Evolutionary conservation across 805 yeast genomes (phyloP).

Genomic region (Ascoidea tarda): DNA sequence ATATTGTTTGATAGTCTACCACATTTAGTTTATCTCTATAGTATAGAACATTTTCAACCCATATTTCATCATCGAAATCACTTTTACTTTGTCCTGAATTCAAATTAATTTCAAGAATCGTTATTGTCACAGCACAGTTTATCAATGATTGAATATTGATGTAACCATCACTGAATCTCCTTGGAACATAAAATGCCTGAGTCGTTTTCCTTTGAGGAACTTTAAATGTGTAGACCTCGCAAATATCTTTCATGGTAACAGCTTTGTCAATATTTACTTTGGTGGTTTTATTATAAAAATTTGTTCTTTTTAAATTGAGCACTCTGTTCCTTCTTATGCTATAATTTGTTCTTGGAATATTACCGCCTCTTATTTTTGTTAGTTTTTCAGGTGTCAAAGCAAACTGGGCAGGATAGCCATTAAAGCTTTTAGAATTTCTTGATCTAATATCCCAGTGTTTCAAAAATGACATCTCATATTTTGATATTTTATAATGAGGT

Average conservation of each 20-base stretch:
- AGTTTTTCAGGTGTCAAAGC: neutral
- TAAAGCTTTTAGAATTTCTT: neutral
- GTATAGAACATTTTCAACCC: slow-evolving; percentile 13
- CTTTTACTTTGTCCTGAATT: neutral
- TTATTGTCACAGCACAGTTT: slow-evolving; percentile 1
- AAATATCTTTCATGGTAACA: neutral
- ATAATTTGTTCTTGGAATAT: neutral
- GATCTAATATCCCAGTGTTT: slow-evolving; percentile 1
- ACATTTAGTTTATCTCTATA: slow-evolving; percentile 13
- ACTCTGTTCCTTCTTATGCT: neutral
- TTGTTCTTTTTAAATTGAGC: too few relatives aligned
- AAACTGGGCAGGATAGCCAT: neutral
- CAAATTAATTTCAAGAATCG: neutral
- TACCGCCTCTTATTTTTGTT: neutral
- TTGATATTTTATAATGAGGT: neutral
- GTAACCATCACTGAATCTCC: slow-evolving; percentile 7
- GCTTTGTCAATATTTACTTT: neutral
- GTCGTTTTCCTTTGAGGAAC: slow-evolving; percentile 1
- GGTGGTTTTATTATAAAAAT: neutral
- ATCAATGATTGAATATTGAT: slow-evolving; percentile 5
- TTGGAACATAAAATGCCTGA: slow-evolving; percentile 2
- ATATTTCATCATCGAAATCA: slow-evolving; percentile 15
- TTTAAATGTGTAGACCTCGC: neutral
- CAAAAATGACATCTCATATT: neutral
- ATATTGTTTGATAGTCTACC: slow-evolving; percentile 2